Evolutionary conservation across 345 rosid genomes (phyloP).

Genomic region (Pugionium dolabratum): DNA sequence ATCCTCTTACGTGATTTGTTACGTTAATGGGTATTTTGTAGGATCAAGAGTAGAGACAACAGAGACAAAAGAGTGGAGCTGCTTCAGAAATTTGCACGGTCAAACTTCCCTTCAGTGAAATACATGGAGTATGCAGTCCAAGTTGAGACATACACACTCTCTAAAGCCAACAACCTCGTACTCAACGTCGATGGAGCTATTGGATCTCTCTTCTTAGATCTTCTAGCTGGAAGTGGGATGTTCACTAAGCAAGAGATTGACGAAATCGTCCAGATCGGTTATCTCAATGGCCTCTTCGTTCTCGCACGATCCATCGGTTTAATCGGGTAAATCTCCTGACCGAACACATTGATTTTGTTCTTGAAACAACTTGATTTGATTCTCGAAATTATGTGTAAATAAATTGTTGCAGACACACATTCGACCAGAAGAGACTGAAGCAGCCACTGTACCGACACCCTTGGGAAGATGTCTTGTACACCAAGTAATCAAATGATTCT

Average conservation of each 20-base stretch:
- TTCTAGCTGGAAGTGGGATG: slow-evolving; percentile 91
- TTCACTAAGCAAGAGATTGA: slow-evolving; percentile 91
- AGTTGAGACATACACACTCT: slow-evolving; percentile 84
- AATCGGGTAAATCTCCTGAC: slow-evolving; percentile 59
- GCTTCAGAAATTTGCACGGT: slow-evolving; percentile 77
- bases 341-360: not conserved
- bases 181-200: slow-evolving; percentile 90
- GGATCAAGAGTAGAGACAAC: slow-evolving; percentile 98
- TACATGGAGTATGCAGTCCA: slow-evolving; percentile 91
- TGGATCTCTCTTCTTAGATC: slow-evolving; percentile 94
- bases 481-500: slow-evolving; percentile 51
- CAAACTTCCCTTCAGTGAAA: slow-evolving; percentile 88
- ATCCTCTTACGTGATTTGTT: not conserved
- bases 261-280: slow-evolving; percentile 83
- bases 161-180: slow-evolving; percentile 84
- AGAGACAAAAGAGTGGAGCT: slow-evolving; percentile 94
- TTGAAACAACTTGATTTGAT: not conserved
- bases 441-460: slow-evolving; percentile 96
- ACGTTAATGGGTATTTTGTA: slow-evolving; percentile 19
- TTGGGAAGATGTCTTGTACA: slow-evolving; percentile 98
- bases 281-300: slow-evolving; percentile 90
- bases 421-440: slow-evolving; percentile 95
- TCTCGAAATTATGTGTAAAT: not conserved
- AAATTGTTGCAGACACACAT: slow-evolving; percentile 65
- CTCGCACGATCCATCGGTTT: slow-evolving; percentile 91